Conservation (phyloP, 1,284 basidiomycete genomes). For the Rhodotorula mucilaginosa region DNA sequence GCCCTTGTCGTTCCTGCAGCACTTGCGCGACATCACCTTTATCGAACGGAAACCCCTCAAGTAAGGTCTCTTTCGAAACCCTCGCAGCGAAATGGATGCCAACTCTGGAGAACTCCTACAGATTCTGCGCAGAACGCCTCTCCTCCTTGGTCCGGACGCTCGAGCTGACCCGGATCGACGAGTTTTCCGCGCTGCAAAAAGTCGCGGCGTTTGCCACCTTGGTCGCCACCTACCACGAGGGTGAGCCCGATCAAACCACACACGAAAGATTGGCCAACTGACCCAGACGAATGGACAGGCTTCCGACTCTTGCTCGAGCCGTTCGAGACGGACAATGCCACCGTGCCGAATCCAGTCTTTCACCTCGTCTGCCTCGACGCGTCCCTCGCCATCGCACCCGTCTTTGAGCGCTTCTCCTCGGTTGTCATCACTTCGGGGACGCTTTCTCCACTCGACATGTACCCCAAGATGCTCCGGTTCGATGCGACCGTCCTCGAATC, state of each 20-base stretch:
- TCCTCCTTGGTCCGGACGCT: conserved; percentile 91
- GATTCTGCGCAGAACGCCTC: conserved; percentile 94
- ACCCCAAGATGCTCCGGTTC: conserved; percentile 99
- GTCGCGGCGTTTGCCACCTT: conserved; percentile 95
- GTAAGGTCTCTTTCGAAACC: conserved; percentile 52
- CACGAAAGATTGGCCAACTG: no score
- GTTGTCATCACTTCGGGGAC: conserved; percentile 99
- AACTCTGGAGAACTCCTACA: conserved; percentile 46
- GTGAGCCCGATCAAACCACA: conserved; percentile 50
- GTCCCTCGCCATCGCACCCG: conserved; percentile 93
- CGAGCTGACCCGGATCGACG: conserved; percentile 85
- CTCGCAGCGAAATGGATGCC: no score
- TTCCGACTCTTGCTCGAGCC: conserved; percentile 97
- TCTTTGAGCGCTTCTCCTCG: conserved; percentile 96
- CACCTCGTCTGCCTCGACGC: conserved; percentile 98
- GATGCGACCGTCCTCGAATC: conserved; percentile 95
- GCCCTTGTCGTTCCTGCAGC: conserved; percentile 94
- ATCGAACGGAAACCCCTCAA: conserved; percentile 94
- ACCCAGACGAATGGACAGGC: conserved; percentile 55
- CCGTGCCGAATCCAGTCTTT: conserved; percentile 97
- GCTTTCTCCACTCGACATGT: conserved; percentile 98
- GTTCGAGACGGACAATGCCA: conserved; percentile 97
- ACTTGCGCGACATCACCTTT: conserved; percentile 98
- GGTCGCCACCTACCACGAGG: conserved; percentile 97
- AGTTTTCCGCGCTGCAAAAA: conserved; percentile 87